These are phyloP conservation scores for Skeletonema menzelii DNA, from an alignment of 108 stramenopile genomes.

Conservation along the genomic window DNA sequence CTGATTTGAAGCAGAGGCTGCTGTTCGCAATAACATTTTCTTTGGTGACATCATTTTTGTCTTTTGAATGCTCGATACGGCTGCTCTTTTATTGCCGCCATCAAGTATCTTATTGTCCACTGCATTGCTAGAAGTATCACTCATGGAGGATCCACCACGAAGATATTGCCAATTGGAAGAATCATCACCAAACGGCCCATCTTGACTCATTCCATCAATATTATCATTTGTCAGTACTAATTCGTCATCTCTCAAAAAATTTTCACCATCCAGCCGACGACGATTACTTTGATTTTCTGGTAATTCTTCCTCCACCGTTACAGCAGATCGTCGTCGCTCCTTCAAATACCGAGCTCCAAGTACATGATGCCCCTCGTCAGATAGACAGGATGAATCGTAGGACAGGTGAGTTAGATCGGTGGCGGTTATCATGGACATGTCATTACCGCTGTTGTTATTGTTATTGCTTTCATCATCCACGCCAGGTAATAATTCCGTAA, in stretches of 20 bases:
- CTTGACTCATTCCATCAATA: background rate
- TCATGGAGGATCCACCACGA: background rate
- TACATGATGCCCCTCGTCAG: background rate
- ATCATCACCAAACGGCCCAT: background rate
- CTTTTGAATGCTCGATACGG: background rate
- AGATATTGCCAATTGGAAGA: background rate
- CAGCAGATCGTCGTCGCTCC: background rate
- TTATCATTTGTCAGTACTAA: background rate
- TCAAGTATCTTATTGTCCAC: background rate
- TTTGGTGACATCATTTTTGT: background rate
- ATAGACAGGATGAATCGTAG: constrained; percentile 19
- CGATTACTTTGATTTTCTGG: background rate
- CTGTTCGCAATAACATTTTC: background rate
- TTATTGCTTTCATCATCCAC: too few relatives aligned
- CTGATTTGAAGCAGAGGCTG: background rate
- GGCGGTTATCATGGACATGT: background rate
- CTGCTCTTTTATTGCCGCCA: background rate
- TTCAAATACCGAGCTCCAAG: constrained; percentile 5
- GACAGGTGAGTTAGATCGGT: constrained; percentile 13
- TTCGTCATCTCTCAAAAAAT: background rate
- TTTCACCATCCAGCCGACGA: background rate
- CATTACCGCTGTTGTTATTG: background rate
- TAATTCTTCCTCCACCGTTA: background rate
- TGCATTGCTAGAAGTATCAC: background rate
- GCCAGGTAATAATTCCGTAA: too few relatives aligned